A percentile compares a stretch with the other conserved stretches of the same genome.
phyloP scores from a whole-genome alignment of 169 alveolate species.

The Plasmodium adleri region DNA sequence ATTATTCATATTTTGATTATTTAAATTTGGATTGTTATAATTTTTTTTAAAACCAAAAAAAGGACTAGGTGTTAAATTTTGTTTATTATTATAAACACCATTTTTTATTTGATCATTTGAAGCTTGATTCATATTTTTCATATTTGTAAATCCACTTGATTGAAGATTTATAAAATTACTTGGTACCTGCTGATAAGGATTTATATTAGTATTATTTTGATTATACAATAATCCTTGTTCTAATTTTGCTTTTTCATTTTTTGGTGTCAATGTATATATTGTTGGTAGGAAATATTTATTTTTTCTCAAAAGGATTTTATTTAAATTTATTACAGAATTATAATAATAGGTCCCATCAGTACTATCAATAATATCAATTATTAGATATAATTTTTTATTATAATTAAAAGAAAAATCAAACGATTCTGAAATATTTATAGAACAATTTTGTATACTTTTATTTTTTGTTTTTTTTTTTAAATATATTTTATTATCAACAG shows the following conservation, averaged over 20 bases:
- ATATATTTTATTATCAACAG: slow-evolving; percentile 46
- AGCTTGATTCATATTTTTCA: no score
- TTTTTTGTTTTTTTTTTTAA: slow-evolving; percentile 42
- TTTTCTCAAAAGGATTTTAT: slow-evolving; percentile 42
- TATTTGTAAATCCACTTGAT: no score
- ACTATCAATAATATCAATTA: slow-evolving; percentile 33
- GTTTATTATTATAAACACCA: no score
- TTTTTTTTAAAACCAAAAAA: no score
- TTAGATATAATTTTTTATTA: slow-evolving; percentile 16
- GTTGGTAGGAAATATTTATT: slow-evolving; percentile 29
- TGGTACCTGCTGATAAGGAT: no score
- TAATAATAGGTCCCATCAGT: slow-evolving; percentile 7
- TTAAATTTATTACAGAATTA: slow-evolving; percentile 48
- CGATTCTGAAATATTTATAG: slow-evolving; percentile 52
- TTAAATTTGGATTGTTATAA: background rate
- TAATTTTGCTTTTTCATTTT: slow-evolving; percentile 9
- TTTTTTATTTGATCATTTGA: background rate
- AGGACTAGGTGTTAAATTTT: no score
- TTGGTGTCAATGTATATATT: slow-evolving; percentile 32
- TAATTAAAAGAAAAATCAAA: slow-evolving; percentile 30
- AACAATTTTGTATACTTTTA: slow-evolving; percentile 27
- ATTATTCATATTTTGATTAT: slow-evolving; percentile 23
- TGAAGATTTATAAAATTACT: no score
- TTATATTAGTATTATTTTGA: no score
- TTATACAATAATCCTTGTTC: background rate